phyloP scores from a whole-genome alignment of 345 rosid species.

The Erucastrum elatum region DNA sequence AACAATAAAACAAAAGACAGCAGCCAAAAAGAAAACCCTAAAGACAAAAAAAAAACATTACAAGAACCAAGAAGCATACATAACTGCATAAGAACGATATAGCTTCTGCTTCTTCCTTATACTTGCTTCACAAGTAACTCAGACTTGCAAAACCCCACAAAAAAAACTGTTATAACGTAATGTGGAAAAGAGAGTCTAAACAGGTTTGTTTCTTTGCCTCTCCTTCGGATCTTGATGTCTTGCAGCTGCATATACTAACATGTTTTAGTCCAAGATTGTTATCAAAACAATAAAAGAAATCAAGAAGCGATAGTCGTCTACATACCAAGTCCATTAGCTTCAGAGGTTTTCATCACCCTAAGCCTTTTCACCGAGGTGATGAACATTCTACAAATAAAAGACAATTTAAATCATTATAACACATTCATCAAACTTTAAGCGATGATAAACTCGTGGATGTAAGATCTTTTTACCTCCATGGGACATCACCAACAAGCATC shows the following conservation, averaged over 20 bases:
- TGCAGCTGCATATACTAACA: conserved; percentile 52
- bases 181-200: conserved; percentile 35
- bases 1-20: conserved; percentile 3
- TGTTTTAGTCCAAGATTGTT: not conserved
- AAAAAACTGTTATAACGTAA: conserved; percentile 20
- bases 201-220: conserved; percentile 59
- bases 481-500: conserved; percentile 99
- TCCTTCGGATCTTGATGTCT: conserved; percentile 59
- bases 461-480: conserved; percentile 68
- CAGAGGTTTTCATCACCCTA: conserved; percentile 80
- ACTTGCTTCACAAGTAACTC: conserved; percentile 32
- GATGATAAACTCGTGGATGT: not conserved
- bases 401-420: conserved; percentile 1
- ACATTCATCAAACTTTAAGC: not conserved
- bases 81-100: conserved; percentile 23
- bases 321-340: conserved; percentile 85
- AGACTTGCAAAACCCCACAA: conserved; percentile 28
- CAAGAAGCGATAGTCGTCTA: not conserved
- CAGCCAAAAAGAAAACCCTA: not conserved
- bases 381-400: conserved; percentile 62
- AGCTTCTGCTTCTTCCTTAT: conserved; percentile 36
- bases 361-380: conserved; percentile 77
- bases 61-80: conserved; percentile 23
- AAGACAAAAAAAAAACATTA: conserved; percentile 17
- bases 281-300: not conserved